Conservation (phyloP, 345 rosid genomes). For the Acer yangbiense region DNA sequence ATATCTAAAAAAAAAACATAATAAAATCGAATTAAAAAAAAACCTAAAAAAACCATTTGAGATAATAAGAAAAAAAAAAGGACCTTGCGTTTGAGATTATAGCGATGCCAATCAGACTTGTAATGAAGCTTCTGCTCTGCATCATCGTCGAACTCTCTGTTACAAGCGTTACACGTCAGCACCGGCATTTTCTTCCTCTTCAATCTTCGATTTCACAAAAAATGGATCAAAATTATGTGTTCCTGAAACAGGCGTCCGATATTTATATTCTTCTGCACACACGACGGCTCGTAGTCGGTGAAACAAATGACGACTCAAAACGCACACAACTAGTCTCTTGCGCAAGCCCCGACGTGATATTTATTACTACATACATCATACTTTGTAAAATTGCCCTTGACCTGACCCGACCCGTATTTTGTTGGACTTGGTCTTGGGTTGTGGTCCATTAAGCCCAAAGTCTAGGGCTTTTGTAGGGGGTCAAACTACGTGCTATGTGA, state of each 20-base stretch:
- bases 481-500: too few species aligned
- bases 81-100: slow-evolving; percentile 98
- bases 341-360: neutral
- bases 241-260: neutral
- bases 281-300: slow-evolving; percentile 17
- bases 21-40: neutral
- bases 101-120: slow-evolving; percentile 99
- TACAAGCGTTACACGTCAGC: slow-evolving; percentile 90
- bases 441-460: neutral
- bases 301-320: neutral
- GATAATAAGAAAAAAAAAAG: neutral
- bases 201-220: neutral
- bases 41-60: too few species aligned
- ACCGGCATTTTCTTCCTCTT: slow-evolving; percentile 51
- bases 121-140: slow-evolving; percentile 79
- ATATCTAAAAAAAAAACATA: neutral
- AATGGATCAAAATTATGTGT: neutral
- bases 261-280: neutral
- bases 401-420: neutral
- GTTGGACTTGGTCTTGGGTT: neutral
- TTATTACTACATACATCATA: neutral
- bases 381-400: neutral
- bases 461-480: neutral
- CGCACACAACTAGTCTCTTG: neutral
- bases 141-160: slow-evolving; percentile 77